A percentile compares a stretch with the other conserved stretches of the same genome.
Conservation (phyloP, 2,329 filamentous ascomycete genomes). For the Byssochlamys sp. region DNA sequence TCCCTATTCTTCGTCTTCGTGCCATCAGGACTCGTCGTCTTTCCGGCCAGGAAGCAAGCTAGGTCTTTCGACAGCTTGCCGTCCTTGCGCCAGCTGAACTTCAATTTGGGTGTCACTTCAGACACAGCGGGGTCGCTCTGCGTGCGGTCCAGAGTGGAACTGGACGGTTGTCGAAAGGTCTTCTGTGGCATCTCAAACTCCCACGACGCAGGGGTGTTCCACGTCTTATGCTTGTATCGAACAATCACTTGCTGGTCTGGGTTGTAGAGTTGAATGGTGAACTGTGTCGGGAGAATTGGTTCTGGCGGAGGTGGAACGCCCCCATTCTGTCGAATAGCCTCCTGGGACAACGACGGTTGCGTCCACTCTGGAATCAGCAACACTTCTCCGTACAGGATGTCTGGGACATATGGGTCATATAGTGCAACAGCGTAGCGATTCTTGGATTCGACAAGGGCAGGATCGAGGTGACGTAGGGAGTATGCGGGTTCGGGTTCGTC, state of each 20-base stretch:
- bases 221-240: conserved; percentile 59
- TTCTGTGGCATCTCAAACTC: conserved; percentile 86
- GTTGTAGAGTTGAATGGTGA: conserved; percentile 84
- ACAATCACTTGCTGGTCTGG: conserved; percentile 74
- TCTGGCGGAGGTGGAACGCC: conserved; percentile 56
- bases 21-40: conserved; percentile 51
- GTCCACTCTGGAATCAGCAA: conserved; percentile 76
- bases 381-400: conserved; percentile 79
- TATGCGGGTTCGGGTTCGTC: conserved; percentile 73
- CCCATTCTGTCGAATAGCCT: conserved; percentile 63
- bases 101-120: conserved; percentile 58
- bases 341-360: conserved; percentile 68
- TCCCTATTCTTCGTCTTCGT: conserved; percentile 73
- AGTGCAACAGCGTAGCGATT: conserved; percentile 82
- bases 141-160: conserved; percentile 66
- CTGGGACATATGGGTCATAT: conserved; percentile 69
- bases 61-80: conserved; percentile 77
- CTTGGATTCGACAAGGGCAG: conserved; percentile 56
- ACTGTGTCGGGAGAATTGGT: conserved; percentile 65
- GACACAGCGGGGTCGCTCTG: conserved; percentile 50
- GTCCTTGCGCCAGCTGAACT: conserved; percentile 84
- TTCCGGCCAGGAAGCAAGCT: conserved; percentile 77
- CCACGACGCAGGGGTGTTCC: conserved; percentile 73
- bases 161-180: conserved; percentile 71
- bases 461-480: conserved; percentile 66